These are phyloP conservation scores for Tetrahymena elliotti DNA, from an alignment of 73 alveolate genomes.

Conservation along the genomic window DNA sequence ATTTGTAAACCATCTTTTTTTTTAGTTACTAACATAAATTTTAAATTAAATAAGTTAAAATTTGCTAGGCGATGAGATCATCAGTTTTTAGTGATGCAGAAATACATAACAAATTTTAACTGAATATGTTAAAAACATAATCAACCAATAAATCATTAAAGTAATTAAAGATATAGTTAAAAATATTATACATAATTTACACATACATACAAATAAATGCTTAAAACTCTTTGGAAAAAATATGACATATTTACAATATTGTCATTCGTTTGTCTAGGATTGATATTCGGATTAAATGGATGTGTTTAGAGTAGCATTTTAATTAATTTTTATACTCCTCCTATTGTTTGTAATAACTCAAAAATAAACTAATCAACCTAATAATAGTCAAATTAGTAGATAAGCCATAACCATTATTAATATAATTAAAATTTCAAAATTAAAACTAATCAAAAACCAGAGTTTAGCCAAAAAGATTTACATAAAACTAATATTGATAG, in stretches of 20 bases:
- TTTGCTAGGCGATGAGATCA: too few relatives aligned
- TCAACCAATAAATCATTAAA: background rate
- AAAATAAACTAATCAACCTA: background rate
- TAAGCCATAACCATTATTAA: background rate
- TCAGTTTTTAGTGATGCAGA: too few relatives aligned
- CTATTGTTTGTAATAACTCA: background rate
- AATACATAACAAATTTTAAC: background rate
- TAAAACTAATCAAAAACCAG: background rate
- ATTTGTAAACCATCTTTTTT: too few relatives aligned
- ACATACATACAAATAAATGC: background rate
- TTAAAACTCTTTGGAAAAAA: background rate
- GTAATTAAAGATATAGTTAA: background rate
- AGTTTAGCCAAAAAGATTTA: too few relatives aligned
- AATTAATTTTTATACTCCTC: background rate
- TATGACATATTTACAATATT: background rate
- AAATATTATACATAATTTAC: background rate
- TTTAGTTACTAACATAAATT: too few relatives aligned
- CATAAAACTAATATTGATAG: background rate
- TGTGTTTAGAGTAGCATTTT: background rate
- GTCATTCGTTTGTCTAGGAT: background rate
- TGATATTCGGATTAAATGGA: background rate
- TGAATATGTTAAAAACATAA: background rate
- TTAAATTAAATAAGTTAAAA: too few relatives aligned
- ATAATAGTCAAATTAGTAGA: background rate
- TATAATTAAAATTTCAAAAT: background rate